A percentile compares a stretch with the other conserved stretches of the same genome.
phyloP scores from a whole-genome alignment of 116 monocot genomes.

The Dioscorea cayenensis region DNA sequence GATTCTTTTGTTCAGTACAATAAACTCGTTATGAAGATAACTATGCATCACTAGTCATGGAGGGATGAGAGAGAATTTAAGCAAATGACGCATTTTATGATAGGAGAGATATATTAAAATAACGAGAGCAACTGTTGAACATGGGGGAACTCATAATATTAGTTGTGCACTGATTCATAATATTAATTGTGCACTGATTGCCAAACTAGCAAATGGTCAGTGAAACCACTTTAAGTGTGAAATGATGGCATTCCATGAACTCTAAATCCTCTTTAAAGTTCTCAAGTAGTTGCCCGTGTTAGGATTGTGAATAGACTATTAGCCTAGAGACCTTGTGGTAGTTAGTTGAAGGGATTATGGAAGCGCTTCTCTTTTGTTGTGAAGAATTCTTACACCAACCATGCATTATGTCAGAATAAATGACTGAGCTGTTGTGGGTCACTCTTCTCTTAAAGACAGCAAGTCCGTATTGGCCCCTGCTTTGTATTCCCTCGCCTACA shows the following conservation, averaged over 20 bases:
- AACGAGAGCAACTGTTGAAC: too few relatives aligned
- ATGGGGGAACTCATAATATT: too few relatives aligned
- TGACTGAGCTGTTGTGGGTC: slow-evolving; percentile 1
- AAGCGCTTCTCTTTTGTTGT: background rate
- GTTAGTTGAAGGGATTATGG: background rate
- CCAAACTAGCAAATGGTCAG: background rate
- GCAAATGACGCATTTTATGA: too few relatives aligned
- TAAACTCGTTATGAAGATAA: too few relatives aligned
- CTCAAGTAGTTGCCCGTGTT: background rate
- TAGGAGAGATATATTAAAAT: too few relatives aligned
- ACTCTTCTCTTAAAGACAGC: background rate
- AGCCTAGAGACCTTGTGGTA: background rate
- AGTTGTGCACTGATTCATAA: background rate
- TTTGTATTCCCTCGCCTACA: background rate
- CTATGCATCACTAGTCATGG: too few relatives aligned
- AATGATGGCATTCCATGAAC: too few relatives aligned
- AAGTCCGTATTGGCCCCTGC: background rate
- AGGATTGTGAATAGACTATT: background rate
- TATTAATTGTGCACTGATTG: background rate
- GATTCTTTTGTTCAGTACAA: too few relatives aligned
- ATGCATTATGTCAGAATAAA: background rate
- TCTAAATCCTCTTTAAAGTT: too few relatives aligned
- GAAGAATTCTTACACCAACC: background rate
- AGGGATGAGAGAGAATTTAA: too few relatives aligned
- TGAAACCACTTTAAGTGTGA: background rate